These are phyloP conservation scores for Penicillium angulare DNA, from an alignment of 495 filamentous ascomycete genomes.

Conservation along the genomic window DNA sequence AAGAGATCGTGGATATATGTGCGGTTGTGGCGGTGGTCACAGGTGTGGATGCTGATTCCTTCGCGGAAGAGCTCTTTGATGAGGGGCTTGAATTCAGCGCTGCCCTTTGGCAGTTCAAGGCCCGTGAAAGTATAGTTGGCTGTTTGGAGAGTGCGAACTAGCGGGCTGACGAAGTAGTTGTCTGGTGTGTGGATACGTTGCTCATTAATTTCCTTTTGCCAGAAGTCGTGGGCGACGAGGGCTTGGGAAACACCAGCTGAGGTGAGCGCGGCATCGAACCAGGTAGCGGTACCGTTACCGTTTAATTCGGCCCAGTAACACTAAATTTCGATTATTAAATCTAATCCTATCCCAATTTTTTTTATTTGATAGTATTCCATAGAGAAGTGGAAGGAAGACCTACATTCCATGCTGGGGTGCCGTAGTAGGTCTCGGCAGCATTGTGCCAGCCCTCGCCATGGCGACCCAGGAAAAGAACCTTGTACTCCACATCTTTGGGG, in stretches of 20 bases:
- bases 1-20: slow-evolving; percentile 56
- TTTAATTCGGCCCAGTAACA: slow-evolving; percentile 72
- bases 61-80: slow-evolving; percentile 76
- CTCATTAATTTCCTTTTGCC: slow-evolving; percentile 50
- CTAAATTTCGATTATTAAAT: slow-evolving; percentile 25
- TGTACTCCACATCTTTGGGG: slow-evolving; percentile 53
- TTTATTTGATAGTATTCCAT: too few species aligned
- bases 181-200: slow-evolving; percentile 62
- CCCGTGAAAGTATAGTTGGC: slow-evolving; percentile 58
- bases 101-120: slow-evolving; percentile 47
- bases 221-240: slow-evolving; percentile 59
- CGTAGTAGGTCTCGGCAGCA: slow-evolving; percentile 62
- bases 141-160: slow-evolving; percentile 66
- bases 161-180: slow-evolving; percentile 66
- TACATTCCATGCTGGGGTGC: slow-evolving; percentile 67
- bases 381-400: slow-evolving; percentile 16
- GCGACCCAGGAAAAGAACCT: slow-evolving; percentile 66
- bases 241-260: slow-evolving; percentile 60
- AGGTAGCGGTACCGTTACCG: slow-evolving; percentile 63
- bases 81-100: slow-evolving; percentile 53
- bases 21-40: slow-evolving; percentile 64
- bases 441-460: slow-evolving; percentile 74
- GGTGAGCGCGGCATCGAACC: slow-evolving; percentile 71
- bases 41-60: slow-evolving; percentile 71
- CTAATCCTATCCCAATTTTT: too few species aligned